phyloP scores from a whole-genome alignment of 2,329 filamentous ascomycete genomes.

The Exophiala calicioides region DNA sequence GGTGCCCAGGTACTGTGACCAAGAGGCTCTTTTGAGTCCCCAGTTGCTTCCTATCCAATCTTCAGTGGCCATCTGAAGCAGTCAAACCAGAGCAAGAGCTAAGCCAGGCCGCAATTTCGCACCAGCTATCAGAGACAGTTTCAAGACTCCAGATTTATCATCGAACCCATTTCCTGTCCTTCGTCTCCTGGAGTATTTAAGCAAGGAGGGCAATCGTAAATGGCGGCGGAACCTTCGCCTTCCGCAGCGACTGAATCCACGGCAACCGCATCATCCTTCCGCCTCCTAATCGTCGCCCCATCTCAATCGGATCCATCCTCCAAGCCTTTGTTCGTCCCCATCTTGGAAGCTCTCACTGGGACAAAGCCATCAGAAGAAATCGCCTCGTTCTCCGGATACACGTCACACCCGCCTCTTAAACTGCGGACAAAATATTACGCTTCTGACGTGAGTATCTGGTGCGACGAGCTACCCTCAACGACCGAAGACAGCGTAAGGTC shows the following conservation, averaged over 20 bases:
- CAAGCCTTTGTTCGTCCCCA: conserved; percentile 25
- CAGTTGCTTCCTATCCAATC: no score
- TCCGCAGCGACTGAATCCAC: no score
- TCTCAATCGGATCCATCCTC: conserved; percentile 9
- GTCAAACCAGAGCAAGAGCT: no score
- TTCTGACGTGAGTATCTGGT: conserved; percentile 48
- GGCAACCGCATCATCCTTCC: conserved; percentile 24
- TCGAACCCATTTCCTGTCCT: no score
- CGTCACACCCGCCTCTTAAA: conserved; percentile 44
- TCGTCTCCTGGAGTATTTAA: neutral
- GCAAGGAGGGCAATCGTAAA: conserved; percentile 1
- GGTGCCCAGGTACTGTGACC: no score
- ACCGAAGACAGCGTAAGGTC: neutral
- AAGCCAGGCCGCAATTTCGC: no score
- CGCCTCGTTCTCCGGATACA: conserved; percentile 47
- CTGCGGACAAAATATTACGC: conserved; percentile 48
- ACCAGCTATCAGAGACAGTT: no score
- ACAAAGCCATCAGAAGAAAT: conserved; percentile 23
- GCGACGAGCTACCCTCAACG: conserved; percentile 44
- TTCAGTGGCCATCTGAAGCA: no score
- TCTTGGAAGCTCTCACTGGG: conserved; percentile 27
- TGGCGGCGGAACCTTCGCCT: neutral
- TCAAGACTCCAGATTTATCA: no score
- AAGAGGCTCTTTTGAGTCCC: no score
- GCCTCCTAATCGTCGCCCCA: conserved; percentile 29